phyloP scores from a whole-genome alignment of 176 grass and related monocot genomes.

The Aechmea fasciata region DNA sequence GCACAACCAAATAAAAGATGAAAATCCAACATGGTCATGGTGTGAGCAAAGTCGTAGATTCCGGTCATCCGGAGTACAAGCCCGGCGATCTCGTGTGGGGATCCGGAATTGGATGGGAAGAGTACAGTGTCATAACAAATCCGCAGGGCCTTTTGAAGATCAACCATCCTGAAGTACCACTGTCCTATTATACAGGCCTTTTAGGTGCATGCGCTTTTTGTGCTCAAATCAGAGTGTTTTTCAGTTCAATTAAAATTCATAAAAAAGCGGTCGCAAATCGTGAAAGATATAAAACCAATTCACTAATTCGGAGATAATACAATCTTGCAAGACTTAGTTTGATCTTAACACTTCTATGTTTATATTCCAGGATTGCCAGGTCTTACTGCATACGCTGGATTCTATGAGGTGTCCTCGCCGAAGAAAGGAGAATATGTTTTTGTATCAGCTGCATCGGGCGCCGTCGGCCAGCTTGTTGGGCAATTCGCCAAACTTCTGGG shows the following conservation, averaged over 20 bases:
- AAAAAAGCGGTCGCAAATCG: too few relatives aligned
- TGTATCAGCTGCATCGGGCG: constrained; percentile 55
- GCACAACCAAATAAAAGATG: too few relatives aligned
- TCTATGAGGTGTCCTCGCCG: constrained; percentile 57
- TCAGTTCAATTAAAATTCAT: too few relatives aligned
- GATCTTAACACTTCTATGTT: background rate
- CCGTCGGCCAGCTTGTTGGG: constrained; percentile 66
- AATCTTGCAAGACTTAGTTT: too few relatives aligned
- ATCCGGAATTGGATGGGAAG: constrained; percentile 37
- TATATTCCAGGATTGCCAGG: constrained; percentile 46
- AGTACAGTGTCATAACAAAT: constrained; percentile 29
- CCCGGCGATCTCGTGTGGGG: constrained; percentile 40
- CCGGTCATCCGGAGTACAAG: constrained; percentile 10
- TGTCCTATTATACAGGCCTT: constrained; percentile 50
- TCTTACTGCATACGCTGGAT: constrained; percentile 54
- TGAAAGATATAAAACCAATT: background rate
- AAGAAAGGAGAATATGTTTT: constrained; percentile 47
- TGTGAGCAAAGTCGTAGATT: constrained; percentile 30
- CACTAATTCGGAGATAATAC: too few relatives aligned
- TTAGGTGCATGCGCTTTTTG: constrained; percentile 15
- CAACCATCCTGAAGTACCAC: constrained; percentile 20
- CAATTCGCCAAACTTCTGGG: constrained; percentile 64
- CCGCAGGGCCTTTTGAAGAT: constrained; percentile 20
- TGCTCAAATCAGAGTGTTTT: background rate
- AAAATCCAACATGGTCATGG: too few relatives aligned